A percentile compares a stretch with the other conserved stretches of the same genome.
Evolutionary conservation across 306 rosid species (phyloP).

Genomic region (Gillenia trifoliata): DNA sequence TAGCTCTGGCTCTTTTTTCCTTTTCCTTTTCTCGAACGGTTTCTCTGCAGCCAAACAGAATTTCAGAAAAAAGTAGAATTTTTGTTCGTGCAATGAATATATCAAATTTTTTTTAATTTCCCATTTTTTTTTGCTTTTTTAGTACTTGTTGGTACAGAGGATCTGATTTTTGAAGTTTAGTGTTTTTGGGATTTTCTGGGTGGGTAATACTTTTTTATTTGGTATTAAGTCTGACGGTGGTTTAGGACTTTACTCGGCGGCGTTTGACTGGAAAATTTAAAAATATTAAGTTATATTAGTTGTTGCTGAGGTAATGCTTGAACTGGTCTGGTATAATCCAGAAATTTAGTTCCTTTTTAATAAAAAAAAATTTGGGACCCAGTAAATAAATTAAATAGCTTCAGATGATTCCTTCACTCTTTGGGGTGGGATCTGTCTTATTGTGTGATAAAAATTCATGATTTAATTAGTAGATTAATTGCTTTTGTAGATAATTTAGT

Average conservation of each 20-base stretch:
- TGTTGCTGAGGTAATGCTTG: constrained; percentile 7
- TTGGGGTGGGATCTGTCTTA: background rate
- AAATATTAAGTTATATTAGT: background rate
- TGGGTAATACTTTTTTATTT: background rate
- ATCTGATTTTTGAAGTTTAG: background rate
- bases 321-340: background rate
- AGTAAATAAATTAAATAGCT: background rate
- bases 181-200: background rate
- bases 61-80: background rate
- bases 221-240: background rate
- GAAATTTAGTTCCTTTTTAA: background rate
- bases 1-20: background rate
- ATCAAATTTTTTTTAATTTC: background rate
- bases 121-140: background rate
- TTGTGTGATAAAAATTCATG: background rate
- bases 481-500: background rate
- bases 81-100: background rate
- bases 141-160: background rate
- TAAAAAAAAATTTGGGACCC: background rate
- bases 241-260: background rate
- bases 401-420: background rate
- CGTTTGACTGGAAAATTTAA: background rate
- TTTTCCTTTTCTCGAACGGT: background rate
- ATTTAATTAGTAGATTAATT: background rate
- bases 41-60: constrained; percentile 5